Conservation (phyloP, 495 filamentous ascomycete genomes). For the Talaromyces proteolyticus region DNA sequence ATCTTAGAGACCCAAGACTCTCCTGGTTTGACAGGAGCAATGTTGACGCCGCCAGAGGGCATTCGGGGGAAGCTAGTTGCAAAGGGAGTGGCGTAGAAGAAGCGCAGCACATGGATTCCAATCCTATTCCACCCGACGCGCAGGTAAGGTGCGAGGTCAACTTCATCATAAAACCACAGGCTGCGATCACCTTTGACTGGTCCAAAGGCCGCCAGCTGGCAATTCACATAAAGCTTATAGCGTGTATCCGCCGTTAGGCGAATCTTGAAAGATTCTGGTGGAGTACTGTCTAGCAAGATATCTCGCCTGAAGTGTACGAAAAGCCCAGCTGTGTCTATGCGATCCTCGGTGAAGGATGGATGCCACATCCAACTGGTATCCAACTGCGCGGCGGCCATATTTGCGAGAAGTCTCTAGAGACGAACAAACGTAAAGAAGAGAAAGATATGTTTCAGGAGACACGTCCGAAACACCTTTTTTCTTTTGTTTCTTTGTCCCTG, state of each 20-base stretch:
- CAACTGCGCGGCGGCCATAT: neutral
- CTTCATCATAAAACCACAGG: conserved; percentile 20
- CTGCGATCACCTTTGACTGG: conserved; percentile 18
- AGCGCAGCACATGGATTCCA: conserved; percentile 18
- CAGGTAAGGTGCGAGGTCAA: conserved; percentile 18
- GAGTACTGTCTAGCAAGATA: neutral
- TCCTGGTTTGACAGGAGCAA: neutral
- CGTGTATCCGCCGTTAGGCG: conserved; percentile 22
- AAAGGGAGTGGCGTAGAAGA: neutral
- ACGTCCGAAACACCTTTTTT: no score
- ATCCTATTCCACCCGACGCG: conserved; percentile 13
- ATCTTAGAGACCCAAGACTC: neutral
- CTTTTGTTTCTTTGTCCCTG: no score
- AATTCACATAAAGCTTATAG: conserved; percentile 22
- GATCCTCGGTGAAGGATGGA: neutral
- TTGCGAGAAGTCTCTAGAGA: neutral
- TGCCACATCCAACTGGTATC: conserved; percentile 2
- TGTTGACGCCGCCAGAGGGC: neutral
- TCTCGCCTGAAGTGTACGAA: conserved; percentile 2
- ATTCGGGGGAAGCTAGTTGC: neutral
- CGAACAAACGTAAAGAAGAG: neutral
- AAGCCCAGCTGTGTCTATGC: neutral
- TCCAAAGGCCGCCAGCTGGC: conserved; percentile 15
- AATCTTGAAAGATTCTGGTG: neutral
- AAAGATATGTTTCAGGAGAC: neutral